phyloP scores from a whole-genome alignment of 441 rosid species.

The Adansonia madagascariensis region DNA sequence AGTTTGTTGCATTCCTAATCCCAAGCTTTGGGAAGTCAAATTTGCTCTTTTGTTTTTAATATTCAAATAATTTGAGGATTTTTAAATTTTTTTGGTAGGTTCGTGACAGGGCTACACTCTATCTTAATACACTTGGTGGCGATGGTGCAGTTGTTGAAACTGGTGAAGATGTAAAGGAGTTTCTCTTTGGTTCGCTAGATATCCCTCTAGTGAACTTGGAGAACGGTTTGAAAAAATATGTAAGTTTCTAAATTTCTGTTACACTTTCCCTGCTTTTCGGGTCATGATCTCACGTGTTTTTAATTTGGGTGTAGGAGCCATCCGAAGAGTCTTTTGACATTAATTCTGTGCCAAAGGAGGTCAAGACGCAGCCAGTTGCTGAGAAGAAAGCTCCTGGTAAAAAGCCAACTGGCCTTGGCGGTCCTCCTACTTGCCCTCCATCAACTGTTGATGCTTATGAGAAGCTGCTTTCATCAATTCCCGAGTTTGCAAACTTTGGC shows the following conservation, averaged over 20 bases:
- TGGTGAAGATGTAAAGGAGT: conserved; percentile 59
- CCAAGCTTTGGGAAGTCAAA: not conserved
- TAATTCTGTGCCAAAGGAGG: conserved; percentile 79
- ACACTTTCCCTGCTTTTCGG: conserved; percentile 22
- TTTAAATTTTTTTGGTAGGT: conserved; percentile 49
- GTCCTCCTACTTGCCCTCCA: conserved; percentile 60
- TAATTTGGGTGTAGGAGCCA: conserved; percentile 60
- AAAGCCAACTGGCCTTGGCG: conserved; percentile 84
- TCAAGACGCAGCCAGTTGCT: conserved; percentile 77
- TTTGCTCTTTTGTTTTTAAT: not conserved
- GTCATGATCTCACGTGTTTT: conserved; percentile 30
- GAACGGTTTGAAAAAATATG: conserved; percentile 84
- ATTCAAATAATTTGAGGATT: conserved; percentile 1
- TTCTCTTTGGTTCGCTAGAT: conserved; percentile 84
- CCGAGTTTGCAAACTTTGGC: conserved; percentile 79
- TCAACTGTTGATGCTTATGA: conserved; percentile 78
- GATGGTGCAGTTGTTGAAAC: conserved; percentile 72
- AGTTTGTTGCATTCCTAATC: conserved; percentile 13
- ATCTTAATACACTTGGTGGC: conserved; percentile 72
- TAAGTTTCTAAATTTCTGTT: conserved; percentile 40
- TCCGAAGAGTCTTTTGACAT: conserved; percentile 82
- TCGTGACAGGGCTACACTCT: conserved; percentile 97
- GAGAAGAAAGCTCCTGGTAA: conserved; percentile 92
- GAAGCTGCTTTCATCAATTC: conserved; percentile 74
- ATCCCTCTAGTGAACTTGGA: conserved; percentile 82